A percentile compares a stretch with the other conserved stretches of the same genome.
phyloP scores from a whole-genome alignment of 805 yeast species.

The Saturnispora bothae region DNA sequence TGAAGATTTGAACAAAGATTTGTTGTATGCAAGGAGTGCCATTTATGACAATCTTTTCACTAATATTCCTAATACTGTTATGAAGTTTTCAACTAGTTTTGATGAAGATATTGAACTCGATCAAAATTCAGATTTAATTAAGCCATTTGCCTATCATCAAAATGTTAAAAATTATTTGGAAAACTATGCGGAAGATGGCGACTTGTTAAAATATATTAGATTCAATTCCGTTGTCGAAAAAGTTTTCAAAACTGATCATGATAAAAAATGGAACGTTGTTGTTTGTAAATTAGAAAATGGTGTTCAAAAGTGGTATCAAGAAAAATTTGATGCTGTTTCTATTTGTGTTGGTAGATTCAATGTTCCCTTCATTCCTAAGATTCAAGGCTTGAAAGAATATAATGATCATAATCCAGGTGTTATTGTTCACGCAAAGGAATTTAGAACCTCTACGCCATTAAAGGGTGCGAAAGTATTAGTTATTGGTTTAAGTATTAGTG shows the following conservation, averaged over 20 bases:
- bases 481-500: constrained; percentile 45
- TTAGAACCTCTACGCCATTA: constrained; percentile 21
- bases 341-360: constrained; percentile 32
- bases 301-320: constrained; percentile 30
- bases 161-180: constrained; percentile 15
- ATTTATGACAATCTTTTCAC: constrained; percentile 31
- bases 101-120: constrained; percentile 11
- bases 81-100: constrained; percentile 29
- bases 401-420: constrained; percentile 23
- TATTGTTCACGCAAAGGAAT: constrained; percentile 21
- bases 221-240: constrained; percentile 28
- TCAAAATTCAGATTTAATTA: constrained; percentile 10
- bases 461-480: constrained; percentile 23
- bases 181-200: constrained; percentile 19
- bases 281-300: constrained; percentile 12
- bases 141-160: constrained; percentile 16
- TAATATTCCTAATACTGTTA: constrained; percentile 30
- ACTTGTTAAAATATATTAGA: constrained; percentile 25
- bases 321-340: constrained; percentile 33
- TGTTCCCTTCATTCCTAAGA: constrained; percentile 31
- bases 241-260: constrained; percentile 9
- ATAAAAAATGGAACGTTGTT: constrained; percentile 28
- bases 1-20: neutral
- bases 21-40: constrained; percentile 13
- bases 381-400: constrained; percentile 27